Evolutionary conservation across 345 rosid species (phyloP), one percentile per base, ranked within the genome.

Genomic region (Gossypium stocksii): DNA sequence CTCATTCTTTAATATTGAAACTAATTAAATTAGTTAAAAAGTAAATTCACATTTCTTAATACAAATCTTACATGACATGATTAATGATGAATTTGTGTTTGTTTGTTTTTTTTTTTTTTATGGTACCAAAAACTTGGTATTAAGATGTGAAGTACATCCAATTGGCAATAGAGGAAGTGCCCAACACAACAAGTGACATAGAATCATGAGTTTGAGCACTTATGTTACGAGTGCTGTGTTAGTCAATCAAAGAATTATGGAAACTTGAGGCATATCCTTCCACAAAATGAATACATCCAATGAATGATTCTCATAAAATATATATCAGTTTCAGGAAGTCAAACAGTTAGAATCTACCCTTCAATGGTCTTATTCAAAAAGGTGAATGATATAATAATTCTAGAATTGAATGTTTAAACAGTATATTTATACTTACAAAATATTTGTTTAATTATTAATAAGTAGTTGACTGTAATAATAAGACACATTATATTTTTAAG

Each of bases 161-260:
- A 67, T 7, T 23, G 13, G 46, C 57, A 46, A 9, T 15, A 46
- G 20, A 46, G 14, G 71, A 23, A 48, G 71, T 66, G 56, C 71
- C 9, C 62, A 57, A 15, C 27, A 70, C 74, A 9, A 15, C 64
- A 20, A 6, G 72, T 63, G 4, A 15, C 48, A 53, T 43, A 38
- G 15, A 74, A 70, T 74, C 70, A 70, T 71, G 74, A 54, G 27
- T 57, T 70, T 48, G 19, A 65, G 74, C 77, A 25, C 79, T 48
- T 15, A 16, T 46, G 72, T 48, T 7, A n/a, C n/a, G 13, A 59
- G 45, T 7, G 58, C 9, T 43, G 7, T 19, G 15, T 8, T 16
- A 9, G 75, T 68, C 81, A 72, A 60, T 4, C 64, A 25, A 57
- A 25, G 44, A 52, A 75, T 78, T n/a, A 74, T 71, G 15, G 25